Conservation (phyloP, 1,139 yeast genomes). For the Meyerozyma sp. region DNA sequence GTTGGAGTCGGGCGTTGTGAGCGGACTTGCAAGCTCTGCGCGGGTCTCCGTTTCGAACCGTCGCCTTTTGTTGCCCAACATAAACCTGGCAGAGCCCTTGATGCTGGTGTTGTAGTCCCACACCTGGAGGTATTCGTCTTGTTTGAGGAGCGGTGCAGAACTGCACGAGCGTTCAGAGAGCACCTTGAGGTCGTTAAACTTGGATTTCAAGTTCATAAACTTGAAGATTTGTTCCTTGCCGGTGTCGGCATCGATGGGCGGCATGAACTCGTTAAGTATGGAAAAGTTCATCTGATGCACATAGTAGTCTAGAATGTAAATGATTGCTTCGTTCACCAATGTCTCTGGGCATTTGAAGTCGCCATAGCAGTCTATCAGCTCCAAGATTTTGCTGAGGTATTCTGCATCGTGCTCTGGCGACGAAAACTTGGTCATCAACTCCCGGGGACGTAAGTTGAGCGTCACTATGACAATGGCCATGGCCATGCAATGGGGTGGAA, state of each 20-base stretch:
- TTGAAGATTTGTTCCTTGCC: constrained; percentile 45
- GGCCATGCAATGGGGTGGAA: constrained; percentile 80
- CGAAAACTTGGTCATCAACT: constrained; percentile 20
- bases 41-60: constrained; percentile 28
- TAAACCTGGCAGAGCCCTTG: constrained; percentile 51
- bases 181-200: constrained; percentile 35
- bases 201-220: constrained; percentile 42
- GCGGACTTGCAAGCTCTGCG: not conserved
- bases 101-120: constrained; percentile 44
- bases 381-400: constrained; percentile 20
- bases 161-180: constrained; percentile 36
- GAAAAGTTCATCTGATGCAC: constrained; percentile 43
- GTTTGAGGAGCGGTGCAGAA: constrained; percentile 29
- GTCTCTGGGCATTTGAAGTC: constrained; percentile 46
- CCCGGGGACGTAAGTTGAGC: constrained; percentile 36
- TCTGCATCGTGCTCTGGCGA: constrained; percentile 11
- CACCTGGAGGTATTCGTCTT: constrained; percentile 44
- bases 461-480: constrained; percentile 52
- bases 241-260: constrained; percentile 23
- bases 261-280: constrained; percentile 19
- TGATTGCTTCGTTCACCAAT: constrained; percentile 55
- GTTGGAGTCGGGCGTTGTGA: constrained; percentile 3
- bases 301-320: constrained; percentile 58
- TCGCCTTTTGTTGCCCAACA: constrained; percentile 45
- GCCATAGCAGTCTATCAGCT: constrained; percentile 29